Evolutionary conservation across 2,329 filamentous ascomycete genomes (phyloP), one percentile per base, ranked within the genome.

Genomic region (Trichoderma arundinaceum): DNA sequence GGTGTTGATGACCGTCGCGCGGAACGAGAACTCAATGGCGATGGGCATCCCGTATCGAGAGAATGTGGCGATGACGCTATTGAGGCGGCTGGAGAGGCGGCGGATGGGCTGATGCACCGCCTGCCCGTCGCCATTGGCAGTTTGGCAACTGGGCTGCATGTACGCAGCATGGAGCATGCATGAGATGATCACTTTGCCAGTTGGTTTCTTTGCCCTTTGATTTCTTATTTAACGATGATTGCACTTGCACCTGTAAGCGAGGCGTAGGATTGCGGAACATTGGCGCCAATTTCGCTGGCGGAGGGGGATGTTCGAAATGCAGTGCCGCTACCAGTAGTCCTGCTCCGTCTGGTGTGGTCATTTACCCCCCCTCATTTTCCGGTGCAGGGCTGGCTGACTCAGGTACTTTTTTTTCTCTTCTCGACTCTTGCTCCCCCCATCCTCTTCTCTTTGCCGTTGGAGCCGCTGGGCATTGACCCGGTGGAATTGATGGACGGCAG

Each of bases 41-140:
- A n/a, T n/a, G 7, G 33, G n/a, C 39, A 51, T 41, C 57, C 57
- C 57, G 57, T 60, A 60, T 60, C 51, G 38, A 60, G 48, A n/a
- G 22, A 38, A 1, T 49, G 57, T 41, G 57, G 46, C 57, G 46
- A 10, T 60, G 33, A 15, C 48, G 35, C 57, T 51, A 60, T 60
- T 38, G 22, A 43, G 35, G 19, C 38, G 32, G 43, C 7, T 39
- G 57, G 57, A 17, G 12, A 9, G 43, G 12, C n/a, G 15, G 32
- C 8, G 44, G 32, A 7, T 17, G 19, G 12, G 57, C 22, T 13
- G 57, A 33, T 60, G 33, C 32, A 28, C 22, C 22, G 22, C 22
- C 22, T 28, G 22, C 22, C 22, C 13, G 35, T 39, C 17, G 57
- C 17, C 15, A 60, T 60, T 60, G 33, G 22, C 22, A 28, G 22